Evolutionary conservation across 257 asterid species (phyloP).

Genomic region (Primulina eburnea): DNA sequence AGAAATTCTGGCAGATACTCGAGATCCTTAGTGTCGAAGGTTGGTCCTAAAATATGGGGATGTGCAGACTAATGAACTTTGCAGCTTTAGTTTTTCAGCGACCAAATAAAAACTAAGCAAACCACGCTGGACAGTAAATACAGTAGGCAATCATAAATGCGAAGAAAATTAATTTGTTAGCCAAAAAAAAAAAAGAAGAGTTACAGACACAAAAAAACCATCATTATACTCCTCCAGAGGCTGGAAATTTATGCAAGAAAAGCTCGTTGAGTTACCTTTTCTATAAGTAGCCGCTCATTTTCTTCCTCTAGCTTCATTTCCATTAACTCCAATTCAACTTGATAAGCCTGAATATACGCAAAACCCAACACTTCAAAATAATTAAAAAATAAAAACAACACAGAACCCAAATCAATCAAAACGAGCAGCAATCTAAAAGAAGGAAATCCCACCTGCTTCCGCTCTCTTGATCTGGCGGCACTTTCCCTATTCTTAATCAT

Average conservation of each 20-base stretch:
- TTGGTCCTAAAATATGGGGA: slow-evolving; percentile 10
- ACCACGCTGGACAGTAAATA: slow-evolving; percentile 5
- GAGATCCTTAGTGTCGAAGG: not conserved
- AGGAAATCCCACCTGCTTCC: slow-evolving; percentile 69
- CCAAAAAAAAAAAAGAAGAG: not conserved
- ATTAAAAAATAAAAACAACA: not conserved
- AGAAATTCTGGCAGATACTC: slow-evolving; percentile 10
- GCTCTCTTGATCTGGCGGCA: slow-evolving; percentile 97
- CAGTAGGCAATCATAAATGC: not conserved
- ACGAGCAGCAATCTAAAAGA: not conserved
- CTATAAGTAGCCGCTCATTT: slow-evolving; percentile 62
- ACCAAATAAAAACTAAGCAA: not conserved
- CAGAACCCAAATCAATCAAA: slow-evolving; percentile 1
- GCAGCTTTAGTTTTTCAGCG: slow-evolving; percentile 8
- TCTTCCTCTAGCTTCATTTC: slow-evolving; percentile 79
- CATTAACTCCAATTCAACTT: slow-evolving; percentile 83
- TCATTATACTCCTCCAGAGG: not conserved
- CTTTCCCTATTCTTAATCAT: slow-evolving; percentile 98
- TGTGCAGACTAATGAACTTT: not conserved
- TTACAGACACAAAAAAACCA: not conserved
- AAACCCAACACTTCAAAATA: slow-evolving; percentile 15
- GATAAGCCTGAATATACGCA: slow-evolving; percentile 56
- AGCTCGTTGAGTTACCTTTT: slow-evolving; percentile 48
- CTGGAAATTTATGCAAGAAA: not conserved
- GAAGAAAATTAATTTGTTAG: not conserved